phyloP scores from a whole-genome alignment of 2,329 filamentous ascomycete genomes.

The Bipolaris gigantea region DNA sequence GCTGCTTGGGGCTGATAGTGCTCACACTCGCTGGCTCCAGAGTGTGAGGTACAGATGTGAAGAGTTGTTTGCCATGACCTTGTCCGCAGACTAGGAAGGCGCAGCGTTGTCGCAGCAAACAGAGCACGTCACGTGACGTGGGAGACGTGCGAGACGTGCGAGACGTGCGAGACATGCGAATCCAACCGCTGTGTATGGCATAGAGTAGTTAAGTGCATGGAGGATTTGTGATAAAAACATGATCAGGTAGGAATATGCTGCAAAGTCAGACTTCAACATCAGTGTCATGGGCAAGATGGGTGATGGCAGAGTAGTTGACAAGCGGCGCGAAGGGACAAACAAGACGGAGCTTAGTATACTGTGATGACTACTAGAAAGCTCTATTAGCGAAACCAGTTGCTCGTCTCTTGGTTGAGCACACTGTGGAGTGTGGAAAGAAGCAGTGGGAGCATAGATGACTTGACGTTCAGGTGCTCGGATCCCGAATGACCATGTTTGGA shows the following conservation, averaged over 20 bases:
- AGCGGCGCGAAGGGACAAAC: background rate
- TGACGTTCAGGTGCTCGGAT: too few species aligned
- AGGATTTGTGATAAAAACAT: background rate
- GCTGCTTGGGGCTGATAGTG: too few species aligned
- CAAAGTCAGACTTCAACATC: too few species aligned
- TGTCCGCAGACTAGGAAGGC: conserved; percentile 5
- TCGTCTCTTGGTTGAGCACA: background rate
- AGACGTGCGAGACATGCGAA: background rate
- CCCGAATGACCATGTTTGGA: too few species aligned
- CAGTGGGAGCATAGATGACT: too few species aligned
- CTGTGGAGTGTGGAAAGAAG: too few species aligned
- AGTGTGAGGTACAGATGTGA: background rate
- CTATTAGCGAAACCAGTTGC: background rate
- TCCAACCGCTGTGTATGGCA: background rate
- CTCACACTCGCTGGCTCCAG: background rate
- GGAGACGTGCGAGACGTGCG: background rate
- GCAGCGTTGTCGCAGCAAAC: conserved; percentile 7
- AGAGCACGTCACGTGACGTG: background rate
- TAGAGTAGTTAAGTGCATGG: too few species aligned
- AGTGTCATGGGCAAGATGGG: background rate
- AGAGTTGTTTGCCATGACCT: background rate
- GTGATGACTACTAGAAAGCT: background rate
- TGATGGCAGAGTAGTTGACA: background rate
- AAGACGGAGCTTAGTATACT: background rate
- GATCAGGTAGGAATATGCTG: too few species aligned